Evolutionary conservation across 176 grass and related monocot genomes (phyloP).

Genomic region (Sorghum bicolor): DNA sequence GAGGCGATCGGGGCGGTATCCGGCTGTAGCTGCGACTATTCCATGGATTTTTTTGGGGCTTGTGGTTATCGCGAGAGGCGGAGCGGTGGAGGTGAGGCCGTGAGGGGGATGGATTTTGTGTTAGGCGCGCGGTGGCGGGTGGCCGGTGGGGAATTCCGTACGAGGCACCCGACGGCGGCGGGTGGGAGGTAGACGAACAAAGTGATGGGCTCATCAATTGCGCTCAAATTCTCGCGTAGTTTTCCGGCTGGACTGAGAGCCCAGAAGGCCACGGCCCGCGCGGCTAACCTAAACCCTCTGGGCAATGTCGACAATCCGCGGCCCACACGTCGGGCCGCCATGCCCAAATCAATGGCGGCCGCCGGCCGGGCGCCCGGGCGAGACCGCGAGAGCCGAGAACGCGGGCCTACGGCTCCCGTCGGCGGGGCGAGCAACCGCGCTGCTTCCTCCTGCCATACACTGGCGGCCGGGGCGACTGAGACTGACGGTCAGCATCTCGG

Average conservation of each 20-base stretch:
- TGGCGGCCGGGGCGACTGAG: background rate
- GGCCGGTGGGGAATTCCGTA: background rate
- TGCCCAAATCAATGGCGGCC: background rate
- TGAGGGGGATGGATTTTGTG: background rate
- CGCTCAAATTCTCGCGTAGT: background rate
- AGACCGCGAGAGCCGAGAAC: no score
- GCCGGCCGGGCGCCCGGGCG: no score
- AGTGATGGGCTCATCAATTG: background rate
- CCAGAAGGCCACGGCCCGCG: background rate
- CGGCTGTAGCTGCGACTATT: background rate
- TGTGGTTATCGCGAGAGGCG: background rate
- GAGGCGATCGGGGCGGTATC: background rate
- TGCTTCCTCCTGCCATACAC: no score
- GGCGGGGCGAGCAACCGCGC: no score
- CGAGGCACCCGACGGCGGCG: background rate
- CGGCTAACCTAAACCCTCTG: background rate
- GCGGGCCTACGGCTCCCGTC: background rate
- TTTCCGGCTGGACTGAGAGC: background rate
- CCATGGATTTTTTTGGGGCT: background rate
- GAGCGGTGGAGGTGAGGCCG: background rate
- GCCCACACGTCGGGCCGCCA: background rate
- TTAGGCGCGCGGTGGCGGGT: background rate
- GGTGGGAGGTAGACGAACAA: background rate
- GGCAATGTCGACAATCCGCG: background rate
- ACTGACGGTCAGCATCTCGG: background rate